Base-by-base conservation (phyloP, 257 asterid species). In the Nicotiana obtusifolia region DNA sequence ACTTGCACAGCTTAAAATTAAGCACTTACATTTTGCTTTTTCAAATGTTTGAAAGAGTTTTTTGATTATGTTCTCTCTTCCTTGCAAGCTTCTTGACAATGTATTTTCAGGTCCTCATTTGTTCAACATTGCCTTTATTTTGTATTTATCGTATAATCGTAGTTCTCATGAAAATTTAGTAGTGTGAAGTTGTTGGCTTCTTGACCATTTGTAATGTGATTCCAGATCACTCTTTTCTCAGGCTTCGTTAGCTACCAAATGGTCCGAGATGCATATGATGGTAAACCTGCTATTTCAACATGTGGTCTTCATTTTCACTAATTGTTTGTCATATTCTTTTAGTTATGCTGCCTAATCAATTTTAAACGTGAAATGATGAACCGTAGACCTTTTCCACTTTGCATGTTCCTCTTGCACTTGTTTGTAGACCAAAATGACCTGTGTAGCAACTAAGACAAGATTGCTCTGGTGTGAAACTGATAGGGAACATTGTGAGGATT, bases 181-280 rank as follows among this genome's bases (percentile, higher is more conserved):
- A 41, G 13, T 16, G 17, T 49, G 44, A 75, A 75, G 64, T 75
- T 73, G 41, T 71, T 47, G 64, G 28, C 53, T 53, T 59, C 59
- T 69, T 88, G 81, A 84, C 81, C 64, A 22, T 78, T 82, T 53
- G 81, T 82, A 79, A 69, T 85, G 71, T 82, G 67, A 65, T 83
- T 87, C 89, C 92, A 95, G 98, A 88, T 94, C 82, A 91, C 97
- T 81, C 97, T 96, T 79, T 96, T 96, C 85, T 96, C 99, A 33
- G 99, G 99, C 62, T 96, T 96, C 86, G 93, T 96, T 85, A 93
- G 92, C 92, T 96, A 96, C 86, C 98, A 94, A 86, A 96, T 96
- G 99, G 99, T 96, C 81, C 92, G 97, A 66, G 98, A 96, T 86
- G 97, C 98, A 71, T 96, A 91, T 89, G 98, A 93, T 84, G 98